phyloP scores from a whole-genome alignment of 352 stramenopile genomes.

The Phytopythium ostracodes region DNA sequence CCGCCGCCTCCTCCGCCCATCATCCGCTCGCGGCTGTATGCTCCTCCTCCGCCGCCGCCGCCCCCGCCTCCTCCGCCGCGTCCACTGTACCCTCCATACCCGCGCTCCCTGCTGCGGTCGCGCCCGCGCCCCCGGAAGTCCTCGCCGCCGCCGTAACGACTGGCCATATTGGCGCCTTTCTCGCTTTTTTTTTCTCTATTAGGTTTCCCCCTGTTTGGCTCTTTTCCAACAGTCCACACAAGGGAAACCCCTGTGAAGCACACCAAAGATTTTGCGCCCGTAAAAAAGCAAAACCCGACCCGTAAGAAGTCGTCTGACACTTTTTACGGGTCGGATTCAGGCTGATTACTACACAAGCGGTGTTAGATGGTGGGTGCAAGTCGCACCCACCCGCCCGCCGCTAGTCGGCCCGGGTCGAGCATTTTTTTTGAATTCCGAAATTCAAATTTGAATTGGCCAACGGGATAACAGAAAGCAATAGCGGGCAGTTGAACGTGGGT shows the following conservation, averaged over 20 bases:
- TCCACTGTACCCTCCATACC: constrained; percentile 28
- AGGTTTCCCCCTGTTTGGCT: not conserved
- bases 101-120: constrained; percentile 71
- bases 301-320: not conserved
- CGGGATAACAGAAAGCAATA: constrained; percentile 10
- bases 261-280: constrained; percentile 1
- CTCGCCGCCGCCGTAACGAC: constrained; percentile 53
- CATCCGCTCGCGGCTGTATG: constrained; percentile 55
- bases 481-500: not conserved
- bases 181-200: too few species aligned
- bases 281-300: not conserved
- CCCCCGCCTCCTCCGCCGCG: constrained; percentile 29
- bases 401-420: too few species aligned
- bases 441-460: constrained; percentile 23
- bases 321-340: not conserved
- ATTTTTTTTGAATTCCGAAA: constrained; percentile 5
- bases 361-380: too few species aligned
- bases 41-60: constrained; percentile 31
- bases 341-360: not conserved
- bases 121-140: constrained; percentile 60
- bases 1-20: constrained; percentile 17
- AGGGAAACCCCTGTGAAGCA: not conserved
- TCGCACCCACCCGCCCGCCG: too few species aligned
- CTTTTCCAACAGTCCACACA: constrained; percentile 6
- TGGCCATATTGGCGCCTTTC: constrained; percentile 34